A percentile compares a stretch with the other conserved stretches of the same genome.
Conservation (phyloP, 2,329 filamentous ascomycete genomes). For the Chrysoporthe deuterocubensis region DNA sequence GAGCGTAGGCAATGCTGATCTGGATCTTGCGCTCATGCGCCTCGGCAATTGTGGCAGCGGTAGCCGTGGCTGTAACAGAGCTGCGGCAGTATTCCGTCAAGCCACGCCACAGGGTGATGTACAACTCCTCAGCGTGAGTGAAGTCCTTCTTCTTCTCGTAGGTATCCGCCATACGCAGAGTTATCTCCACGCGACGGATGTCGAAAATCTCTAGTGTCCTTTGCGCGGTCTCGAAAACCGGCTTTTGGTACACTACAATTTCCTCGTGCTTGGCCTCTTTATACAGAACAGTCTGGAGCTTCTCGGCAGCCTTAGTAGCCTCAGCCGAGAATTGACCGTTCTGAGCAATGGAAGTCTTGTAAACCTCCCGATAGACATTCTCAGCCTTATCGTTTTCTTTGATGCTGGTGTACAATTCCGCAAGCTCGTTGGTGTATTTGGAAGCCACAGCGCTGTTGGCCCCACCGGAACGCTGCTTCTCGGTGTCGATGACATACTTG, state of each 20-base stretch:
- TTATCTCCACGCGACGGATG: conserved; percentile 28
- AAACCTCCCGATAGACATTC: conserved; percentile 27
- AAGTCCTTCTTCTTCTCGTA: conserved; percentile 31
- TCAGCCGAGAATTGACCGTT: conserved; percentile 27
- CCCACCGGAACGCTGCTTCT: conserved; percentile 29
- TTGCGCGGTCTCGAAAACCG: conserved; percentile 29
- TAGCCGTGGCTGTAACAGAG: conserved; percentile 21
- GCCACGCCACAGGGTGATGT: conserved; percentile 32
- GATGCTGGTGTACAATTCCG: conserved; percentile 30
- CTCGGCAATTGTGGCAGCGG: conserved; percentile 27
- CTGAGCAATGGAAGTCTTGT: conserved; percentile 27
- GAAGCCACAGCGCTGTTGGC: conserved; percentile 24
- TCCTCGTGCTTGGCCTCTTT: conserved; percentile 29
- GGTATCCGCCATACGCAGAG: conserved; percentile 28
- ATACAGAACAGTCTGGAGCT: conserved; percentile 29
- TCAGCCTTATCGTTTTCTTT: conserved; percentile 29
- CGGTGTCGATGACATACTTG: conserved; percentile 29
- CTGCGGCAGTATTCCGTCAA: conserved; percentile 31
- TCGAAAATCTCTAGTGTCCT: conserved; percentile 28
- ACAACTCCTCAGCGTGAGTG: conserved; percentile 32
- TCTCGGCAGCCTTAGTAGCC: conserved; percentile 27
- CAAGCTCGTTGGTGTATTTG: conserved; percentile 31
- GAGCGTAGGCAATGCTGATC: conserved; percentile 31
- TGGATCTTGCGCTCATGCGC: conserved; percentile 31
- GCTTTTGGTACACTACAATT: conserved; percentile 29